Evolutionary conservation across 495 filamentous ascomycete genomes (phyloP).

Genomic region (Gamarada debralockiae): DNA sequence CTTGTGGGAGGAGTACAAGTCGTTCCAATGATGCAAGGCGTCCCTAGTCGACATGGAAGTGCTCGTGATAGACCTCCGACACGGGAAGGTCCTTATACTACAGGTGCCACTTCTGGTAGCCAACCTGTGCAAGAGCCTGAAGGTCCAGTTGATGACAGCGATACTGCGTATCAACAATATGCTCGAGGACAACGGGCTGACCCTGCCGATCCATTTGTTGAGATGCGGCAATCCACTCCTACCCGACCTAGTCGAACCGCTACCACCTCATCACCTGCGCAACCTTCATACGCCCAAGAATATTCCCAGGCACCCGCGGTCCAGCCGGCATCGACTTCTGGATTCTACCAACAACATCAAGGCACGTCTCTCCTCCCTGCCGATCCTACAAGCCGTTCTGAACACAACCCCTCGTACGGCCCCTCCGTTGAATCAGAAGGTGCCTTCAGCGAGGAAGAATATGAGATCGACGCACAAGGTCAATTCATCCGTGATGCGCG

Average conservation of each 20-base stretch:
- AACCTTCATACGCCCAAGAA: slow-evolving; percentile 12
- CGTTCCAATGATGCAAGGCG: slow-evolving; percentile 85
- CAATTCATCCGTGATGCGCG: slow-evolving; percentile 41
- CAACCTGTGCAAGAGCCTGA: slow-evolving; percentile 10
- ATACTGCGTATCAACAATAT: slow-evolving; percentile 27
- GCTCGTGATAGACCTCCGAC: slow-evolving; percentile 37
- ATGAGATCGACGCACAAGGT: slow-evolving; percentile 47
- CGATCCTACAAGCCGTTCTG: slow-evolving; percentile 2
- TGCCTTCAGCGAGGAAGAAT: slow-evolving; percentile 55
- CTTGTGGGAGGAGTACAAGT: slow-evolving; percentile 92
- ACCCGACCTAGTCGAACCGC: neutral
- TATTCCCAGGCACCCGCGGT: slow-evolving; percentile 37
- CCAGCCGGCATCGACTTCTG: slow-evolving; percentile 29
- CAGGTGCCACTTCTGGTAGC: slow-evolving; percentile 19
- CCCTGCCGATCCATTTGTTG: slow-evolving; percentile 23
- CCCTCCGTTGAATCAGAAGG: slow-evolving; percentile 41
- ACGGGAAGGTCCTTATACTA: slow-evolving; percentile 40
- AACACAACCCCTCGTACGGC: slow-evolving; percentile 8
- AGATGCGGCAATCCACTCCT: slow-evolving; percentile 4
- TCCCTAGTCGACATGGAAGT: slow-evolving; percentile 59
- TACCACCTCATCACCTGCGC: neutral
- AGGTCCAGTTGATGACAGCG: slow-evolving; percentile 14
- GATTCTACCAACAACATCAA: slow-evolving; percentile 25
- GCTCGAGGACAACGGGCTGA: slow-evolving; percentile 20
- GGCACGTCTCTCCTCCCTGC: slow-evolving; percentile 21